Evolutionary conservation across 1,284 basidiomycete genomes (phyloP).

Genomic region (Marasmius sp.): DNA sequence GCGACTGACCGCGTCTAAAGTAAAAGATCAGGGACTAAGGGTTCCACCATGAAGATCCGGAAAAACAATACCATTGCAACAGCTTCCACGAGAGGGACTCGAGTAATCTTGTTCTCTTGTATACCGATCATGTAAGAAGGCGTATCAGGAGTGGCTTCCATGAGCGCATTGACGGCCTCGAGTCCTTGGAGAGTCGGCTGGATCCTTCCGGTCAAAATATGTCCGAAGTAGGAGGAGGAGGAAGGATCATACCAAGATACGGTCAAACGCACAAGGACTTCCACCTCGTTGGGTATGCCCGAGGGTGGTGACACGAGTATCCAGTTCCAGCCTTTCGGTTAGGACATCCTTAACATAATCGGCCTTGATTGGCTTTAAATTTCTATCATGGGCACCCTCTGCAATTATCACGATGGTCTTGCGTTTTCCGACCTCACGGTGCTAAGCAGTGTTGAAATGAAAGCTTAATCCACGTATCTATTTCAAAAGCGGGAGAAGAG

Average conservation of each 20-base stretch:
- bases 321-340: conserved; percentile 83
- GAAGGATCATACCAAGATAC: conserved; percentile 71
- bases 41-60: neutral
- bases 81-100: conserved; percentile 90
- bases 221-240: neutral
- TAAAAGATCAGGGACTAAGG: conserved; percentile 2
- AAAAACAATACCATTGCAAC: conserved; percentile 69
- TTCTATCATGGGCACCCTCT: conserved; percentile 89
- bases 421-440: conserved; percentile 90
- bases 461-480: too few relatives aligned
- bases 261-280: conserved; percentile 88
- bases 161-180: conserved; percentile 88
- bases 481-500: neutral
- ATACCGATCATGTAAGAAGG: conserved; percentile 98
- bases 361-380: conserved; percentile 88
- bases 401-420: conserved; percentile 99
- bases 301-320: conserved; percentile 97
- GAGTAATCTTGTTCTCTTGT: conserved; percentile 92
- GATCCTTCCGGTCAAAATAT: neutral
- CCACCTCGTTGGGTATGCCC: conserved; percentile 98
- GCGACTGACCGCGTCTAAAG: conserved; percentile 83
- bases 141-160: conserved; percentile 87
- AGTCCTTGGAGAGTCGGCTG: conserved; percentile 94
- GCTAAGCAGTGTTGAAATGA: conserved; percentile 49
- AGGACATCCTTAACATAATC: conserved; percentile 92